phyloP scores from a whole-genome alignment of 1,139 yeast genomes.

The Hyphopichia wangnamkhiaoensis region DNA sequence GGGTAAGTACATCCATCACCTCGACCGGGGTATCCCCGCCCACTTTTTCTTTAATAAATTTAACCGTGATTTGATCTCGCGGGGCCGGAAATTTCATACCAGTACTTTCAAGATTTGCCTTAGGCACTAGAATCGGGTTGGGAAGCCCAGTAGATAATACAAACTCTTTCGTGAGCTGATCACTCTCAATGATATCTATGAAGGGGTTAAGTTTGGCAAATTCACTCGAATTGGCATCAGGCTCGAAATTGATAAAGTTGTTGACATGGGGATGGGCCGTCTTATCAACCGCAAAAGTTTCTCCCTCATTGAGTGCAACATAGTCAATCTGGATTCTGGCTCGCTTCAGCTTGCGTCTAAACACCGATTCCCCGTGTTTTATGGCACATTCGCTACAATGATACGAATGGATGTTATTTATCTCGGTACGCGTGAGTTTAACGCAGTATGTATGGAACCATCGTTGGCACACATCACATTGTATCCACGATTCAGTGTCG shows the following conservation, averaged over 20 bases:
- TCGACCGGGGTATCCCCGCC: conserved; percentile 70
- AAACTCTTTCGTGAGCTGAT: conserved; percentile 37
- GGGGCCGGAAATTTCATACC: conserved; percentile 43
- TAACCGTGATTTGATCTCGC: conserved; percentile 47
- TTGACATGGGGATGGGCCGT: conserved; percentile 64
- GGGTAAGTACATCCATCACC: conserved; percentile 90
- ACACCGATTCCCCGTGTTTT: conserved; percentile 53
- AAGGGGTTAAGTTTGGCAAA: conserved; percentile 11
- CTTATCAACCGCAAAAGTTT: conserved; percentile 56
- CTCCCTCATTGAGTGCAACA: conserved; percentile 78
- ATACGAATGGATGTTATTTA: conserved; percentile 45
- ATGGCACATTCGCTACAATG: conserved; percentile 56
- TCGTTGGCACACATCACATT: conserved; percentile 57
- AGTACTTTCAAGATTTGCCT: conserved; percentile 24
- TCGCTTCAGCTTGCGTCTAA: conserved; percentile 59
- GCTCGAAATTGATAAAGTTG: conserved; percentile 27
- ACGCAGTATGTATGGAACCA: conserved; percentile 68
- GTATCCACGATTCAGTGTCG: conserved; percentile 47
- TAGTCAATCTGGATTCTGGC: conserved; percentile 63
- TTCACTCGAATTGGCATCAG: conserved; percentile 12
- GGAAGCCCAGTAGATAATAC: conserved; percentile 25
- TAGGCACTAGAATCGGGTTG: conserved; percentile 36
- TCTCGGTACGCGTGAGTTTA: conserved; percentile 33
- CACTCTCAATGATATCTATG: conserved; percentile 15
- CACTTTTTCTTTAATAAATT: conserved; percentile 56